Evolutionary conservation across 495 filamentous ascomycete genomes (phyloP).

Genomic region (Lindgomyces ingoldianus): DNA sequence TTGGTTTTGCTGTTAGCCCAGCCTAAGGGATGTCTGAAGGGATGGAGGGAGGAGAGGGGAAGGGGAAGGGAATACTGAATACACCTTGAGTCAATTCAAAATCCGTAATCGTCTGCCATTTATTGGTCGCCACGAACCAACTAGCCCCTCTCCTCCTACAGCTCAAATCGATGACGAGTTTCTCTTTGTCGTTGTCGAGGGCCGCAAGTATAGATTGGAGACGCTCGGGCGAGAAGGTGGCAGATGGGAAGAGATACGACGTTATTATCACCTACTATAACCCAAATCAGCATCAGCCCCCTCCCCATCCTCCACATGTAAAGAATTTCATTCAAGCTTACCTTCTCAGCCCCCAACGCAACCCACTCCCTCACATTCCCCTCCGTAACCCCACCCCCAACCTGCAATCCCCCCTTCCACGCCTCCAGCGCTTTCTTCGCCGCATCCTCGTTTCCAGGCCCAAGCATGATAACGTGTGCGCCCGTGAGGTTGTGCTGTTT

Average conservation of each 20-base stretch:
- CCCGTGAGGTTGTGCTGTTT: conserved; percentile 68
- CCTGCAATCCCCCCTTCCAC: conserved; percentile 78
- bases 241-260: conserved; percentile 80
- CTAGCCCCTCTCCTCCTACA: conserved; percentile 70
- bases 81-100: conserved; percentile 85
- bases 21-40: conserved; percentile 31
- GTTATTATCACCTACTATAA: conserved; percentile 86
- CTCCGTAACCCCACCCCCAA: conserved; percentile 89
- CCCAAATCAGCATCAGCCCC: too few species aligned
- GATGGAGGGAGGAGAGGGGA: neutral
- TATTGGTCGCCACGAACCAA: conserved; percentile 97
- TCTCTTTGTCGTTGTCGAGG: conserved; percentile 70
- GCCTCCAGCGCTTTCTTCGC: conserved; percentile 70
- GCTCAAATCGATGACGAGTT: conserved; percentile 91
- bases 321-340: conserved; percentile 45
- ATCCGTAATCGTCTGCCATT: conserved; percentile 96
- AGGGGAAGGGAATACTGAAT: neutral
- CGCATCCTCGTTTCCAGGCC: conserved; percentile 78
- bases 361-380: conserved; percentile 85
- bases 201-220: conserved; percentile 70
- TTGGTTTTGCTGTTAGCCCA: conserved; percentile 12
- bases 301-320: too few species aligned
- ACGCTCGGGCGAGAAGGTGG: conserved; percentile 71
- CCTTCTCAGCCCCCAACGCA: conserved; percentile 84
- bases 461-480: conserved; percentile 94